Percentiles rank a stretch among this genome's conserved stretches.
phyloP scores from a whole-genome alignment of 1,139 yeast genomes.

The Petasospora rhodanensis region DNA sequence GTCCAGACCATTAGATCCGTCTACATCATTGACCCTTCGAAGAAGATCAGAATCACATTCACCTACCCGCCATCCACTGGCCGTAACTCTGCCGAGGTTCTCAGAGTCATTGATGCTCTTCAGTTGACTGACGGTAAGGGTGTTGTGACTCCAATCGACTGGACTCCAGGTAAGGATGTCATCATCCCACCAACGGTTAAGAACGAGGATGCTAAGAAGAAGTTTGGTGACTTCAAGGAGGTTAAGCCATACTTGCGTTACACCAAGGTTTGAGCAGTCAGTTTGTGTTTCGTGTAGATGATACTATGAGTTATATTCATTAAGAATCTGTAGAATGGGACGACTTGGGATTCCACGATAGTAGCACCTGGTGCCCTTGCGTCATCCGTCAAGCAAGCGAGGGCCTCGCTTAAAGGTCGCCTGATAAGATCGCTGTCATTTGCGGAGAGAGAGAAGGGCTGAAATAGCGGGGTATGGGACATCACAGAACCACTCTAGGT shows the following conservation, averaged over 20 bases:
- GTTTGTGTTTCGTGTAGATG: too few relatives aligned
- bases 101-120: constrained; percentile 76
- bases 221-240: constrained; percentile 71
- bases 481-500: too few relatives aligned
- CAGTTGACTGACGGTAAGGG: constrained; percentile 70
- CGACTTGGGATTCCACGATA: too few relatives aligned
- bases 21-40: constrained; percentile 75
- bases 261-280: constrained; percentile 34
- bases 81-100: constrained; percentile 83
- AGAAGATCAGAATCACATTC: constrained; percentile 67
- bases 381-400: too few relatives aligned
- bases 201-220: constrained; percentile 66
- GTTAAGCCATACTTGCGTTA: constrained; percentile 75
- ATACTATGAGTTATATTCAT: too few relatives aligned
- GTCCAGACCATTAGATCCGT: constrained; percentile 82
- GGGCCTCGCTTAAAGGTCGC: too few relatives aligned
- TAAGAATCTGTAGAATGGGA: too few relatives aligned
- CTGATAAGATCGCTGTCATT: too few relatives aligned
- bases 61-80: constrained; percentile 86
- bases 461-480: too few relatives aligned
- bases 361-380: too few relatives aligned
- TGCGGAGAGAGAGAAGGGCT: too few relatives aligned
- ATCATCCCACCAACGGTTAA: constrained; percentile 72
- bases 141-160: constrained; percentile 79
- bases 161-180: constrained; percentile 85